Evolutionary conservation across 805 yeast genomes (phyloP).

Genomic region (Yamadazyma scolyti): DNA sequence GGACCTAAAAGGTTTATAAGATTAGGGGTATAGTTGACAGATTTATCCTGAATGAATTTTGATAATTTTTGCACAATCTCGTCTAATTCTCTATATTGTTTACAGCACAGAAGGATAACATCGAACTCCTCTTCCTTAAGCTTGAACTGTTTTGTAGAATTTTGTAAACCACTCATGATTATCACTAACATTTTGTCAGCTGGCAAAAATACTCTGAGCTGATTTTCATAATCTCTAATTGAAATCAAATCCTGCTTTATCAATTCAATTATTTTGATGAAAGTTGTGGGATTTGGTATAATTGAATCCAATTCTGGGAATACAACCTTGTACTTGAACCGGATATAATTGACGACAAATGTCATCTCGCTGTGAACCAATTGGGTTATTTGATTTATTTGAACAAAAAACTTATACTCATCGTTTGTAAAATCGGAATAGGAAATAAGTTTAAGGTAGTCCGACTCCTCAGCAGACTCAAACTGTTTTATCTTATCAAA

Average conservation of each 20-base stretch:
- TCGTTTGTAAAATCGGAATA: slow-evolving; percentile 22
- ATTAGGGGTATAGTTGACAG: slow-evolving; percentile 74
- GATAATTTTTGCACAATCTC: slow-evolving; percentile 43
- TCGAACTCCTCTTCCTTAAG: slow-evolving; percentile 27
- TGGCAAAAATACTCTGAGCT: slow-evolving; percentile 43
- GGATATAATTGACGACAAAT: slow-evolving; percentile 46
- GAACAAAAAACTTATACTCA: slow-evolving; percentile 50
- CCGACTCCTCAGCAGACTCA: slow-evolving; percentile 21
- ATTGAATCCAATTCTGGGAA: slow-evolving; percentile 72
- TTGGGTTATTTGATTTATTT: slow-evolving; percentile 52
- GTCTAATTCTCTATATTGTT: slow-evolving; percentile 44
- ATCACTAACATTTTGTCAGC: slow-evolving; percentile 69
- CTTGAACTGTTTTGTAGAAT: slow-evolving; percentile 29
- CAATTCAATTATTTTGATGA: slow-evolving; percentile 47
- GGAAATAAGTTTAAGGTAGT: slow-evolving; percentile 28
- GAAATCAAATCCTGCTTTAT: slow-evolving; percentile 46
- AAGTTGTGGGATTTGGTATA: slow-evolving; percentile 59
- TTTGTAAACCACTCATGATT: slow-evolving; percentile 65
- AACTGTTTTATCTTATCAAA: slow-evolving; percentile 17
- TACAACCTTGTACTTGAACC: slow-evolving; percentile 50
- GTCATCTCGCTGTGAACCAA: slow-evolving; percentile 54
- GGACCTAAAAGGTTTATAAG: slow-evolving; percentile 70
- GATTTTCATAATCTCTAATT: slow-evolving; percentile 25
- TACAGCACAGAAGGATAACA: slow-evolving; percentile 43
- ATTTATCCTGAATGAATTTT: slow-evolving; percentile 51